Conservation (phyloP, 202 grass and related monocot genomes). For the Thinopyrum obtusiflorum region DNA sequence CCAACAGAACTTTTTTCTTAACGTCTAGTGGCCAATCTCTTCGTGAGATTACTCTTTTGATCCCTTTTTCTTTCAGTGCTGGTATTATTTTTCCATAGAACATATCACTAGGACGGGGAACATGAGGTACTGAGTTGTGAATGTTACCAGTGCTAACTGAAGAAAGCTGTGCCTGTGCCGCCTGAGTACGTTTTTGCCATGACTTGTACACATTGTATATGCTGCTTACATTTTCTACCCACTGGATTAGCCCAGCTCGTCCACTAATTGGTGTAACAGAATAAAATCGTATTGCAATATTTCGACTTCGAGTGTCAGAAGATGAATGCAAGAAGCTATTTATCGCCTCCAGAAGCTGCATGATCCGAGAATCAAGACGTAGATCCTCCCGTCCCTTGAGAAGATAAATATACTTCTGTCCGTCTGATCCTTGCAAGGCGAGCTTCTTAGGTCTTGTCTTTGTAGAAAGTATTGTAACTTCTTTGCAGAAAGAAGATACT, state of each 20-base stretch:
- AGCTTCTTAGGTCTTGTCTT: conserved; percentile 98
- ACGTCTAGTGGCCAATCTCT: conserved; percentile 98
- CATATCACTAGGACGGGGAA: conserved; percentile 95
- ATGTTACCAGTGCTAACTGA: conserved; percentile 49
- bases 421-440: conserved; percentile 82
- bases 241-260: conserved; percentile 90
- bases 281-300: conserved; percentile 76
- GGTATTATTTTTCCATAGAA: conserved; percentile 99
- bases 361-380: conserved; percentile 94
- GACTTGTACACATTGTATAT: conserved; percentile 97
- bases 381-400: conserved; percentile 95
- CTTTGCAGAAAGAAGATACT: conserved; percentile 78
- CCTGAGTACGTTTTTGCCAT: conserved; percentile 80
- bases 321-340: conserved; percentile 72
- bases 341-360: conserved; percentile 91
- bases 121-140: conserved; percentile 57
- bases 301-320: conserved; percentile 55
- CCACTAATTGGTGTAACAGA: conserved; percentile 94
- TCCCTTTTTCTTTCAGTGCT: conserved; percentile 97
- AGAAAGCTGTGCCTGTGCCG: conserved; percentile 77
- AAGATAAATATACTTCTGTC: conserved; percentile 94
- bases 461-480: conserved; percentile 87
- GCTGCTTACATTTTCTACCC: conserved; percentile 96
- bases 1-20: conserved; percentile 89
- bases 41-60: conserved; percentile 95